phyloP scores from a whole-genome alignment of 108 stramenopile genomes.

The Cyclotella distinguenda region DNA sequence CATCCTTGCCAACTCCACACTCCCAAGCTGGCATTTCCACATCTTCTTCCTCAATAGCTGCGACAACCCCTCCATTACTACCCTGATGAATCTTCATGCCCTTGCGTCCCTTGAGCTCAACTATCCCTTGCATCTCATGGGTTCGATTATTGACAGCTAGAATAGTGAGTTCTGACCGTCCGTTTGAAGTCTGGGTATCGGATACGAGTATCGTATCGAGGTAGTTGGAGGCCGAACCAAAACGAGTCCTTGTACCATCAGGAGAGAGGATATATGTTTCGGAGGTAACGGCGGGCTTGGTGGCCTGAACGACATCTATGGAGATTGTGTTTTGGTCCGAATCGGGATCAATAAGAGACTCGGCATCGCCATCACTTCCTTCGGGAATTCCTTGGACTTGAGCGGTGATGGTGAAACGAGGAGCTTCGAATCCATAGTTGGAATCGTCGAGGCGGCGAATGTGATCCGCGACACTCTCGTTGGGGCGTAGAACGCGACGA shows the following conservation, averaged over 20 bases:
- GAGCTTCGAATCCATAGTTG: too few species aligned
- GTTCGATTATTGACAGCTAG: background rate
- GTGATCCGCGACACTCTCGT: slow-evolving; percentile 6
- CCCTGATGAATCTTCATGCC: background rate
- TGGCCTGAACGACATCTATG: slow-evolving; percentile 6
- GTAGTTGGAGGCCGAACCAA: background rate
- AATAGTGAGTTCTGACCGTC: background rate
- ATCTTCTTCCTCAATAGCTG: background rate
- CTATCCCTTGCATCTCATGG: background rate
- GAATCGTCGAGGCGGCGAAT: background rate
- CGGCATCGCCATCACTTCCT: too few species aligned
- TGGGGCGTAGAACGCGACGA: slow-evolving; percentile 7
- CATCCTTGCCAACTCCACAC: background rate
- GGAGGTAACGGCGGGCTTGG: background rate
- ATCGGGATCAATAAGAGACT: background rate
- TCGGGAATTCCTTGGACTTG: background rate
- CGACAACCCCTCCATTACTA: background rate
- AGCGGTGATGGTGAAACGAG: slow-evolving; percentile 15
- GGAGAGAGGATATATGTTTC: background rate
- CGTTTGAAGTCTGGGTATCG: background rate
- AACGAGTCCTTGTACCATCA: background rate
- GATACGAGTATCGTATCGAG: slow-evolving; percentile 1
- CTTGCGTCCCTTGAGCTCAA: background rate
- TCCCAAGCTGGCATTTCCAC: slow-evolving; percentile 5
- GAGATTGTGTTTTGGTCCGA: background rate